Conservation (phyloP, 768 basidiomycete genomes). For the Termitomyces eurrhizus region DNA sequence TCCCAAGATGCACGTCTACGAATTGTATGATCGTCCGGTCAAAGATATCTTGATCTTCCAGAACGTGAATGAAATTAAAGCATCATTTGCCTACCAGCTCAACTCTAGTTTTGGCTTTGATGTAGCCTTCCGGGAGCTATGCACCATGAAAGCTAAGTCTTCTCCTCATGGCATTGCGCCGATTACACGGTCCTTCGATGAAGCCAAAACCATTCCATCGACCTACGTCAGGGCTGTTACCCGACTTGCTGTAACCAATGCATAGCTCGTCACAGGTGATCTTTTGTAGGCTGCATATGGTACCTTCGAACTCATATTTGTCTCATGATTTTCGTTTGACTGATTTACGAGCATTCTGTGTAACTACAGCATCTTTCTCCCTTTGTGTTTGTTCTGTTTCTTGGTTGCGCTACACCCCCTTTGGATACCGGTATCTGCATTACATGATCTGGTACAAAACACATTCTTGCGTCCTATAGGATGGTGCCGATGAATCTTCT, state of each 20-base stretch:
- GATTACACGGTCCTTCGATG: conserved; percentile 32
- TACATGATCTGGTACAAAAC: background rate
- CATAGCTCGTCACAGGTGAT: background rate
- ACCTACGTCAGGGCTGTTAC: conserved; percentile 25
- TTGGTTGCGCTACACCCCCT: background rate
- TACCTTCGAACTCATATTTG: background rate
- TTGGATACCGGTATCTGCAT: background rate
- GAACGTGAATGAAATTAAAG: conserved; percentile 45
- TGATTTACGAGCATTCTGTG: background rate
- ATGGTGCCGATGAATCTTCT: background rate
- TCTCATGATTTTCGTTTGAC: background rate
- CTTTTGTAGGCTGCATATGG: background rate
- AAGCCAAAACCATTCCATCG: conserved; percentile 30
- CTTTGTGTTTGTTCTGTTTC: background rate
- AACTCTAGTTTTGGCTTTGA: conserved; percentile 40
- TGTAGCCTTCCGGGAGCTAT: conserved; percentile 51
- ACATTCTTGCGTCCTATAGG: background rate
- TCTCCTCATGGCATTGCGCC: conserved; percentile 31
- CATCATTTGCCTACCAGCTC: conserved; percentile 50
- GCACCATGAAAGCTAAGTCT: conserved; percentile 50
- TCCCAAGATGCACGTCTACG: conserved; percentile 21
- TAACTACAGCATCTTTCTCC: background rate
- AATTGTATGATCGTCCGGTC: conserved; percentile 26
- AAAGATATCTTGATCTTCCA: conserved; percentile 21
- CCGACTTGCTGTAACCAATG: conserved; percentile 1